phyloP scores from a whole-genome alignment of 2,329 filamentous ascomycete genomes.

The Bertia moriformis region DNA sequence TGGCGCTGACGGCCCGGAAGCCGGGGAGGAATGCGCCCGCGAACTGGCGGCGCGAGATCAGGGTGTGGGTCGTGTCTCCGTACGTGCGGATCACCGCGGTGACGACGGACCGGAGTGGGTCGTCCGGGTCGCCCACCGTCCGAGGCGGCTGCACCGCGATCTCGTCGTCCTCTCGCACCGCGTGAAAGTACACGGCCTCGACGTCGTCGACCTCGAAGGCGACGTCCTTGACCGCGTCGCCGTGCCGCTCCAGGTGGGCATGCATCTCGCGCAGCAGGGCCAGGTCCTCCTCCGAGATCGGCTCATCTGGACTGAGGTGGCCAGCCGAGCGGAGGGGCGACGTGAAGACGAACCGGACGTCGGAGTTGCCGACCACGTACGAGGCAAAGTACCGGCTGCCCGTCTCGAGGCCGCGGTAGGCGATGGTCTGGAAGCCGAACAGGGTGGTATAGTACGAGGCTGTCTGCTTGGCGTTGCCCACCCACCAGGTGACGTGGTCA shows the following conservation, averaged over 20 bases:
- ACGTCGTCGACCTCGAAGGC: constrained; percentile 90
- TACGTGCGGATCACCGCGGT: constrained; percentile 79
- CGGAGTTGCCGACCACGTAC: constrained; percentile 67
- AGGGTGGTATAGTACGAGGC: constrained; percentile 76
- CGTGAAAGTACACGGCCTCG: constrained; percentile 61
- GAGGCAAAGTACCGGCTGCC: constrained; percentile 69
- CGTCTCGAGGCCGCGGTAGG: constrained; percentile 79
- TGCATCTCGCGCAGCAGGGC: constrained; percentile 61
- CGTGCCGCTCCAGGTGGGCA: constrained; percentile 70
- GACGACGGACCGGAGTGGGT: constrained; percentile 43
- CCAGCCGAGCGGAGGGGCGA: constrained; percentile 57
- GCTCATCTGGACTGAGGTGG: constrained; percentile 37
- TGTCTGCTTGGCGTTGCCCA: constrained; percentile 91
- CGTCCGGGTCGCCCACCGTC: constrained; percentile 33
- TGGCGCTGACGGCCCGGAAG: constrained; percentile 41
- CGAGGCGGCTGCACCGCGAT: constrained; percentile 47
- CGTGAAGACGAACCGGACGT: constrained; percentile 70
- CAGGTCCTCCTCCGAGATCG: constrained; percentile 48
- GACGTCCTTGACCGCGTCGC: constrained; percentile 88
- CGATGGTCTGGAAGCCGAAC: constrained; percentile 71
- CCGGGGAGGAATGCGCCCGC: constrained; percentile 69
- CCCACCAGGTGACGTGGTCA: constrained; percentile 90
- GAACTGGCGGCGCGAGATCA: constrained; percentile 63
- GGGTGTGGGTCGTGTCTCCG: constrained; percentile 86
- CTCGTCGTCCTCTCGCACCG: constrained; percentile 52